Base-by-base conservation (phyloP, 306 rosid species). In the Trichosanthes truncata region DNA sequence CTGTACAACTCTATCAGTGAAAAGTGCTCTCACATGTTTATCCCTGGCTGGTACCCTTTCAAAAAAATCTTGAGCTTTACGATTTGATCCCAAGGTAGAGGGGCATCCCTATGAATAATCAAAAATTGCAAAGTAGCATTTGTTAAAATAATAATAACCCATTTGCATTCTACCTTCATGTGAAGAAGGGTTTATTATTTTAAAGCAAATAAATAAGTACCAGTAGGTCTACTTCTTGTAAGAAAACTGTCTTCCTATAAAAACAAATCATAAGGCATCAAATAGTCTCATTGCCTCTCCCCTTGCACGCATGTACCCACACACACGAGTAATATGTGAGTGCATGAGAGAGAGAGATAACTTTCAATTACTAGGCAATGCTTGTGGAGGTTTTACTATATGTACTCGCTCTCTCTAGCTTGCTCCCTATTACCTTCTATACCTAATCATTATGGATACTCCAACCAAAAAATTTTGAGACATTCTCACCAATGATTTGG, bases 11-110 rank as follows among this genome's bases (percentile, higher is more conserved):
- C 85, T 93, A 83, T 91, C 96, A 0, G 93, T 88, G 83, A 96
- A 90, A 81, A 93, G 92, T 80, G 91, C 90, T 80, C 84, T 90
- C 51, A 93, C 81, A 79, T 89, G 85, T 78, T 90, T 93, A 67
- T 91, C 98, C 84, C 99, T 90, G 35, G 98, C 99, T 7, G 99
- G 94, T 60, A 96, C 82, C 89, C 99, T 93, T 86, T 95, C 96
- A 87, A 91, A 89, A 86, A 95, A 95, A 84, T 95, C 99, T 85
- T 93, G 98, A 83, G 97, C 87, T 88, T 88, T 95, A 76, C 97
- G 93, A 83, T 88, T 92, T 65, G 97, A 95, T 86, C 99, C 99
- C 81, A 96, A 95, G 9, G 99, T 96, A 78, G 99, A 87, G 31
- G 99, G 99, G 80, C 99, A 96, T 25, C 99, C 99, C 99, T 95